Base-by-base conservation (phyloP, 805 yeast species). In the Torulaspora maleeae region DNA sequence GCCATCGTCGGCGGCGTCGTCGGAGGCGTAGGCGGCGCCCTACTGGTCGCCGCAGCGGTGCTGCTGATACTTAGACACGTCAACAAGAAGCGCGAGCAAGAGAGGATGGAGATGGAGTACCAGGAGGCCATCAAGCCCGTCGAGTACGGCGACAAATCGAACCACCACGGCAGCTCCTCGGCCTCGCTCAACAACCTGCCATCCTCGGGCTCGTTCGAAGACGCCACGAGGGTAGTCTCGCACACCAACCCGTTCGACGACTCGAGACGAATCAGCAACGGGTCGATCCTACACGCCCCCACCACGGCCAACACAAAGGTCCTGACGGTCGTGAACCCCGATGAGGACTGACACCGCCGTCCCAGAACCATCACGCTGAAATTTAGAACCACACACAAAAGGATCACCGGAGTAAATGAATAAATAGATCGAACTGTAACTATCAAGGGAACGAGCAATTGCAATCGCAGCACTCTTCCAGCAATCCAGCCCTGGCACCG, bases 281-380 rank as follows among this genome's bases (percentile, higher is more conserved):
- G 96, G 4, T 81, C 91, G 2, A 71, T 90, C 43, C 90, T 95
- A 9, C 95, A 88, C 63, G 95, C 85, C 50, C 79, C 86, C 3
- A 93, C 43, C 10, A 86, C 40, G 73, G 89, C 60, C n/a, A 48
- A 44, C 13, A 58, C 47, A 8, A 87, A 87, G 68, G 80, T 86
- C 15, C 71, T 90, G 38, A 82, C 88, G 48, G 95, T 90, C 10
- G 90, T 95, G 27, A 90, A 90, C 59, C 96, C 96, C 1, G 95
- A 87, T 63, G 81, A 76, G 52, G 54, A 49, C 30, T 49, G 33
- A 42, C 12, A 7, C 11, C 3, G 11, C 11, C 16, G 17, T 16
- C 35, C n/a, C 27, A n/a, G 27, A 27, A 22, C 25, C 25, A 27
- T 36, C 39, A 36, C 25, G 16, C 16, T 32, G 10, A 25, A 22